A percentile compares a stretch with the other conserved stretches of the same genome.
Evolutionary conservation across 2,329 filamentous ascomycete genomes (phyloP).

Genomic region (Aspergillus sergii): DNA sequence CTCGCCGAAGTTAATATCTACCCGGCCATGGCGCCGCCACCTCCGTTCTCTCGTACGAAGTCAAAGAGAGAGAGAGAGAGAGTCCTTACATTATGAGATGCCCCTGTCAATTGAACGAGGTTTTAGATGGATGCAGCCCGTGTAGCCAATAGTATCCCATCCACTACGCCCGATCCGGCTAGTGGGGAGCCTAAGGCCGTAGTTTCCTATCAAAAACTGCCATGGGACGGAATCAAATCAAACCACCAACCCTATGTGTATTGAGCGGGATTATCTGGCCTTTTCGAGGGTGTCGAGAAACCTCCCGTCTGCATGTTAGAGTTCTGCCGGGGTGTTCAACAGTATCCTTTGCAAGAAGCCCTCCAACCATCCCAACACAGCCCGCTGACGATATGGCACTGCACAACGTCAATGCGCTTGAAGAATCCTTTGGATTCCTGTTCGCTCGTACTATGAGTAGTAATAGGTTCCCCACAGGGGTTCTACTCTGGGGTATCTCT

Average conservation of each 20-base stretch:
- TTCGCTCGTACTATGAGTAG: not conserved
- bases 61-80: not conserved
- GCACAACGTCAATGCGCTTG: not conserved
- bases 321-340: not conserved
- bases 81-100: not conserved
- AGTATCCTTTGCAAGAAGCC: not conserved
- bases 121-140: not conserved
- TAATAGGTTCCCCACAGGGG: not conserved
- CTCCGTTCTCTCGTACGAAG: not conserved
- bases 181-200: not conserved
- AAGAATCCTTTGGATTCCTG: not conserved
- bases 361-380: not conserved
- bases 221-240: not conserved
- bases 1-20: not conserved
- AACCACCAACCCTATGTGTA: not conserved
- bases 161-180: not conserved
- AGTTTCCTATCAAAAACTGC: slow-evolving; percentile 4
- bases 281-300: not conserved
- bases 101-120: not conserved
- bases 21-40: not conserved
- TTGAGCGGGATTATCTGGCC: not conserved
- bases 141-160: not conserved
- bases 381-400: not conserved
- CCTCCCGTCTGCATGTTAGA: not conserved
- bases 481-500: not conserved